A percentile compares a stretch with the other conserved stretches of the same genome.
Conservation (phyloP, 2,329 filamentous ascomycete genomes). For the Gyromitra esculenta region DNA sequence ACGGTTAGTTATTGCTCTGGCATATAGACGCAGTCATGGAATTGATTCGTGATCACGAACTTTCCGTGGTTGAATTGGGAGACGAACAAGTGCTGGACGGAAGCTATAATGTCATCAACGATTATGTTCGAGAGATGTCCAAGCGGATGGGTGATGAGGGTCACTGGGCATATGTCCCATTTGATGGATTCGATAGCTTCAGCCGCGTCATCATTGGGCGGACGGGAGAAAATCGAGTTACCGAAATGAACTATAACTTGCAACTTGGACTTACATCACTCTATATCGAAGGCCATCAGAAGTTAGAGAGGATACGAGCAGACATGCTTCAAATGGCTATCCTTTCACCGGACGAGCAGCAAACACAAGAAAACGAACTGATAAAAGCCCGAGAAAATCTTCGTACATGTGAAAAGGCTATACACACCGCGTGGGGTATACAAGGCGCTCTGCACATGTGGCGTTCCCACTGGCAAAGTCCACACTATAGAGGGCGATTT, state of each 20-base stretch:
- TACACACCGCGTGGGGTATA: slow-evolving; percentile 5
- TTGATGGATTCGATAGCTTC: not conserved
- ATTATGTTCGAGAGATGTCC: not conserved
- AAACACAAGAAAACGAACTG: not conserved
- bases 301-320: not conserved
- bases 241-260: slow-evolving; percentile 7
- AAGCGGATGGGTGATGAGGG: not conserved
- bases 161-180: slow-evolving; percentile 8
- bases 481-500: not conserved
- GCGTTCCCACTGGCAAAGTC: slow-evolving; percentile 8
- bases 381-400: not conserved
- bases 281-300: slow-evolving; percentile 3
- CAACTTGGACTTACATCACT: not conserved
- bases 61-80: not conserved
- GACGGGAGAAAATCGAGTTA: not conserved
- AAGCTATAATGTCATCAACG: slow-evolving; percentile 24
- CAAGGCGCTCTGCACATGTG: slow-evolving; percentile 19
- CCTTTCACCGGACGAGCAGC: not conserved
- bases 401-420: not conserved
- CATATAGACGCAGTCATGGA: not conserved
- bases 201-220: not conserved
- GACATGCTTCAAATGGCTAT: not conserved
- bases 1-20: too few relatives aligned
- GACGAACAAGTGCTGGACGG: not conserved
- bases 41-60: not conserved